Evolutionary conservation across 1,139 yeast species (phyloP).

Genomic region (Blastobotrys ciferrii): DNA sequence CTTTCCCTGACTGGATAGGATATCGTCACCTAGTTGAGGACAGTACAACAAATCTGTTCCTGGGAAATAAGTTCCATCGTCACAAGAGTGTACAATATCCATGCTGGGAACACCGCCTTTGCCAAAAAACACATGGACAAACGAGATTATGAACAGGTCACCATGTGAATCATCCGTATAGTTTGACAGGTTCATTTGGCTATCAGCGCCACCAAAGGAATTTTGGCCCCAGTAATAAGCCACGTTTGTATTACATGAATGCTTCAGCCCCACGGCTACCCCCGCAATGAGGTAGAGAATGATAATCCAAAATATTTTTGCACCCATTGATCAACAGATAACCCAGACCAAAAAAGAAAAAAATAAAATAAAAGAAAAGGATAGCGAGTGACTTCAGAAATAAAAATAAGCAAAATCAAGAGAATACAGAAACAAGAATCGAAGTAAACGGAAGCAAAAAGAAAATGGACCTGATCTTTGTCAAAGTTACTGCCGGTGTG

Average conservation of each 20-base stretch:
- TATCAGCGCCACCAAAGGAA: conserved; percentile 60
- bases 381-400: not conserved
- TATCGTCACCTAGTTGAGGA: conserved; percentile 53
- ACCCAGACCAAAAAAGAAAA: not conserved
- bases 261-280: conserved; percentile 23
- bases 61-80: conserved; percentile 28
- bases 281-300: conserved; percentile 1
- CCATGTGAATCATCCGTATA: conserved; percentile 71
- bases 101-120: conserved; percentile 43
- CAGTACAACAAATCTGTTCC: conserved; percentile 38
- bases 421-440: not conserved
- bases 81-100: conserved; percentile 64
- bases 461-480: not conserved
- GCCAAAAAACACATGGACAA: conserved; percentile 54
- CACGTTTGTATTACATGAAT: conserved; percentile 48
- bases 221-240: conserved; percentile 94
- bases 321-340: not conserved
- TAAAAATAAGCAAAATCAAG: not conserved
- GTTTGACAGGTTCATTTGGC: conserved; percentile 59
- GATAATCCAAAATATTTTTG: not conserved
- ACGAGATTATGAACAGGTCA: conserved; percentile 72
- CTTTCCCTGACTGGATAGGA: conserved; percentile 71
- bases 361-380: not conserved
- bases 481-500: not conserved
- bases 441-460: not conserved